Evolutionary conservation across 805 yeast species (phyloP), one percentile per base, ranked within the genome.

Genomic region (Lachancea mirantina): DNA sequence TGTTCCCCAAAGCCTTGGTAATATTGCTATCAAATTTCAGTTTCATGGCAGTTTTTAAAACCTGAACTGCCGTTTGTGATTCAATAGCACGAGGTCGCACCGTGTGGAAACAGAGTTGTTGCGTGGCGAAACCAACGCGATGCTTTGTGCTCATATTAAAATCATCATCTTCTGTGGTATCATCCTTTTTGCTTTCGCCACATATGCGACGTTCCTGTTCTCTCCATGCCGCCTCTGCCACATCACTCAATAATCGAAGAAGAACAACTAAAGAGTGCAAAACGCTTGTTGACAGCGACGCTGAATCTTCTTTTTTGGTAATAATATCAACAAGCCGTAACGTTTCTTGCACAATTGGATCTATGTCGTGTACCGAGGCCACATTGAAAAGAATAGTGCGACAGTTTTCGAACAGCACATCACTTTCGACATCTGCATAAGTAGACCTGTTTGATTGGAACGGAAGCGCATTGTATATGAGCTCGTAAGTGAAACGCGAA

Each of bases 141-240:
- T 37, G 23, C 28, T 50, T 30, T 22, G 59, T 44, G 26, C 41
- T 22, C 15, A 50, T 43, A 25, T 35, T 35, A 28, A 41, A 35
- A 24, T 46, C 37, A 8, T 31, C 37, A 14, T 47, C 41, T 11
- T 29, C 33, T 4, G 50, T 46, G 17, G 44, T 51, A 21, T 47
- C 40, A 8, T 52, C 46, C 14, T 38, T 32, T 32, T 45, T 47
- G 30, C 51, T n/a, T n/a, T n/a, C n/a, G n/a, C n/a, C 36, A 8
- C 36, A 27, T 2, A 34, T 20, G 2, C 19, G 32, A 8, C 54
- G 55, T 27, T 55, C 56, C 36, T 40, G 41, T 15, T 57, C 48
- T 21, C 56, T 61, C 71, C 71, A 66, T 34, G 53, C 56, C 16
- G 51, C 46, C 37, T 65, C 68, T 24, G 58, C 40, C n/a, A 61